A percentile compares a stretch with the other conserved stretches of the same genome.
These are phyloP conservation scores for Ophiocordyceps camponoti-leonardi DNA, from an alignment of 2,329 filamentous ascomycete species.

Conservation along the genomic window DNA sequence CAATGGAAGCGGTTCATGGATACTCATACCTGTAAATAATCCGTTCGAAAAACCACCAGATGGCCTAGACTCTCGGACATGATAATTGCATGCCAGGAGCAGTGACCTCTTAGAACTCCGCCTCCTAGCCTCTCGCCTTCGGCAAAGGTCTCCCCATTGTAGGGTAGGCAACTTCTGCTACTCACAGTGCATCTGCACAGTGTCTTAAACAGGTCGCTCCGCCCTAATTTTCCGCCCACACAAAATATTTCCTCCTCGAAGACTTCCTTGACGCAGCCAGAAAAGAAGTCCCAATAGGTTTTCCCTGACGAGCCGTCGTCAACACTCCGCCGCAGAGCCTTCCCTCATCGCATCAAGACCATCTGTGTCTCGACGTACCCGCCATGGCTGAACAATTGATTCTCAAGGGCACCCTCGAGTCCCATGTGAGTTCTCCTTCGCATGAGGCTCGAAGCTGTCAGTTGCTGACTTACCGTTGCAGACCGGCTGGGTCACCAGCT, in stretches of 20 bases:
- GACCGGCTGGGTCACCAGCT: conserved; percentile 97
- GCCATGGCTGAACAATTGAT: conserved; percentile 85
- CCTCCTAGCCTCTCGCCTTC: too few relatives aligned
- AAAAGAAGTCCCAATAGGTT: conserved; percentile 4
- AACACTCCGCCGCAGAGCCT: conserved; percentile 8
- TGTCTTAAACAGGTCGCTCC: not conserved
- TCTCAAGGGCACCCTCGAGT: conserved; percentile 93
- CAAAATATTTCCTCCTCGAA: conserved; percentile 21
- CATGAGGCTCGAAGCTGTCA: not conserved
- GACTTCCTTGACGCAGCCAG: conserved; percentile 3
- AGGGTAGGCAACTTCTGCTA: not conserved
- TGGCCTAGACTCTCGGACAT: too few relatives aligned
- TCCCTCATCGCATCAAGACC: conserved; percentile 7
- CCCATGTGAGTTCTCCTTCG: conserved; percentile 50
- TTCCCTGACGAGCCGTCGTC: conserved; percentile 9
- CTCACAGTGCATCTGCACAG: not conserved
- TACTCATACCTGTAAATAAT: too few relatives aligned
- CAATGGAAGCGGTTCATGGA: too few relatives aligned
- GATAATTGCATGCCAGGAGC: too few relatives aligned
- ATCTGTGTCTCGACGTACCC: conserved; percentile 21
- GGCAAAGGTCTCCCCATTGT: too few relatives aligned
- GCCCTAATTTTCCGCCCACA: conserved; percentile 37
- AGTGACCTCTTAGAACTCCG: too few relatives aligned
- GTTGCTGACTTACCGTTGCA: conserved; percentile 9
- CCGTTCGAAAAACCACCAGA: too few relatives aligned